phyloP scores from a whole-genome alignment of 192 early-diverging fungal species.

The Entomortierella beljakovae region DNA sequence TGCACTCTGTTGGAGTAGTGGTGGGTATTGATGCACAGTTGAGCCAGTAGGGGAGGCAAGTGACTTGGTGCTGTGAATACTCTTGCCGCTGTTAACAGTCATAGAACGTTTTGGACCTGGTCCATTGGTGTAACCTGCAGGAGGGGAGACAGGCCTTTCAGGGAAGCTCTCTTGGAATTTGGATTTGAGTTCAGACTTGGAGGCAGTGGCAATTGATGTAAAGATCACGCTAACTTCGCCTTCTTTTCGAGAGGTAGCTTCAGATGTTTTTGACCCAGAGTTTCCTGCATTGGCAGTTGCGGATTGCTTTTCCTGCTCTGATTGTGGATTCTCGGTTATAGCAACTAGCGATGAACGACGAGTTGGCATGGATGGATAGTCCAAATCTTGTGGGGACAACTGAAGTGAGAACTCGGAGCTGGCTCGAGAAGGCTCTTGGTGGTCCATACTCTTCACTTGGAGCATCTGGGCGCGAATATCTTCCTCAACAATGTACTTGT shows the following conservation, averaged over 20 bases:
- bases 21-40: constrained; percentile 6
- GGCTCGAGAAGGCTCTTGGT: constrained; percentile 31
- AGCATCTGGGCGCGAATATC: constrained; percentile 16
- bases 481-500: constrained; percentile 17
- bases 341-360: not conserved
- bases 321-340: not conserved
- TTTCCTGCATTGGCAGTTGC: not conserved
- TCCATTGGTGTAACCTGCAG: constrained; percentile 10
- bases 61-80: not conserved
- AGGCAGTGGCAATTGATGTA: constrained; percentile 1
- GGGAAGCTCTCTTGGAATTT: constrained; percentile 50
- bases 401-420: constrained; percentile 44
- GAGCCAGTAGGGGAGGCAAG: constrained; percentile 6
- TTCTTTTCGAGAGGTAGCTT: constrained; percentile 28
- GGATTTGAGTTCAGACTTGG: constrained; percentile 25
- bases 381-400: constrained; percentile 32
- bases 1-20: constrained; percentile 13
- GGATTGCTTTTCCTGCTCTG: constrained; percentile 1
- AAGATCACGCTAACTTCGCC: constrained; percentile 29
- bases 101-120: not conserved
- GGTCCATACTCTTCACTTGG: constrained; percentile 19
- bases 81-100: not conserved
- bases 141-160: constrained; percentile 36
- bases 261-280: constrained; percentile 7
- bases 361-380: not conserved